A percentile compares a stretch with the other conserved stretches of the same genome.
Evolutionary conservation across 148 eudicot genomes (phyloP).

Genomic region (Vaccinium darrowii): DNA sequence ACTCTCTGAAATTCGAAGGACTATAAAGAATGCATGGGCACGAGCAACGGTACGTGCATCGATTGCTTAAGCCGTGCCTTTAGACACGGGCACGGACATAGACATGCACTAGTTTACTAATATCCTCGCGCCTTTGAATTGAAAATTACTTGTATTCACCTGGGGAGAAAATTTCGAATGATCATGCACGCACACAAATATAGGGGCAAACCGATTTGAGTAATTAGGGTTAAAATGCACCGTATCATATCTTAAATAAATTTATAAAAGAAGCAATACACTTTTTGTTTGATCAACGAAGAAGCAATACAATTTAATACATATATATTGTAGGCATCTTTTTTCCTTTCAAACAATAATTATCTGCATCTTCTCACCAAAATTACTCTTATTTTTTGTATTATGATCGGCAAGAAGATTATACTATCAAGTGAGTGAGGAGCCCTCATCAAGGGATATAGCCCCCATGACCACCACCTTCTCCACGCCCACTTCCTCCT

Average conservation of each 20-base stretch:
- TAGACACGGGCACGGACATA: no score
- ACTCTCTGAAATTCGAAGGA: no score
- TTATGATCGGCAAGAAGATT: not conserved
- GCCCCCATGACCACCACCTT: constrained; percentile 38
- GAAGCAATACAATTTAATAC: not conserved
- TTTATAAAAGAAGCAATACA: not conserved
- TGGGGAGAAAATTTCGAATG: no score
- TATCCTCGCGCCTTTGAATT: no score
- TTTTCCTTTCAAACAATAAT: not conserved
- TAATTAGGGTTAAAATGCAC: not conserved
- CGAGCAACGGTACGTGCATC: no score
- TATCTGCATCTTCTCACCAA: not conserved
- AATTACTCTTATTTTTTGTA: not conserved
- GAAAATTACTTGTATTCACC: no score
- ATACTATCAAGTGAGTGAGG: not conserved
- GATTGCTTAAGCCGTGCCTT: no score
- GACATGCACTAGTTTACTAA: not conserved
- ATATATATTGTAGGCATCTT: not conserved
- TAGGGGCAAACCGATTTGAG: no score
- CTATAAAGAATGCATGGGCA: no score
- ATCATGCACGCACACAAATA: no score
- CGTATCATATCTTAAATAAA: not conserved
- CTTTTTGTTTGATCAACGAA: no score
- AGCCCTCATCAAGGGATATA: constrained; percentile 16
- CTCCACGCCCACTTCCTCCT: constrained; percentile 16